phyloP scores from a whole-genome alignment of 768 basidiomycete genomes.

The Hygrophorus russula region DNA sequence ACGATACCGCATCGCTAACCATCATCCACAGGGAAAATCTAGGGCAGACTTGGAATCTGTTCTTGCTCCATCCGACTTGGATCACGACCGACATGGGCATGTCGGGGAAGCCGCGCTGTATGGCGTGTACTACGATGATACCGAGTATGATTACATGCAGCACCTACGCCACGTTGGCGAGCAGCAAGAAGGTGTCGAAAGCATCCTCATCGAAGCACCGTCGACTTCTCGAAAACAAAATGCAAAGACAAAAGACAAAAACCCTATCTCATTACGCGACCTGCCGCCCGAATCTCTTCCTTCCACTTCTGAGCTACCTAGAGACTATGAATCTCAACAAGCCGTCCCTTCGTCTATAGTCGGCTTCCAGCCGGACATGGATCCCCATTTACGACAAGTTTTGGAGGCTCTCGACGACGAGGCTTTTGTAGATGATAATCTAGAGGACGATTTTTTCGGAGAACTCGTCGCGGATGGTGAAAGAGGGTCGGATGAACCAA shows the following conservation, averaged over 20 bases:
- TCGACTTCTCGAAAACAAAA: slow-evolving; percentile 23
- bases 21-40: slow-evolving; percentile 55
- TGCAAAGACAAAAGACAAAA: slow-evolving; percentile 21
- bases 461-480: slow-evolving; percentile 67
- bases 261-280: slow-evolving; percentile 36
- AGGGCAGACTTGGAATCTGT: slow-evolving; percentile 66
- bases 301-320: slow-evolving; percentile 61
- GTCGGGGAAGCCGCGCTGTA: slow-evolving; percentile 84
- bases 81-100: slow-evolving; percentile 37
- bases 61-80: slow-evolving; percentile 36
- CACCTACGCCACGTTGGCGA: slow-evolving; percentile 75
- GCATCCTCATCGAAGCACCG: slow-evolving; percentile 72
- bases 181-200: slow-evolving; percentile 74
- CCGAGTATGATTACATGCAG: slow-evolving; percentile 97
- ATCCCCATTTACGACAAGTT: slow-evolving; percentile 86
- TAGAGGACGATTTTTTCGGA: slow-evolving; percentile 68
- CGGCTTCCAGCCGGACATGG: slow-evolving; percentile 93
- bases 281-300: slow-evolving; percentile 65
- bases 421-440: slow-evolving; percentile 74
- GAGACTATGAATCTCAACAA: slow-evolving; percentile 66
- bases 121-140: slow-evolving; percentile 91
- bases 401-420: slow-evolving; percentile 95
- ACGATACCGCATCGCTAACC: slow-evolving; percentile 8
- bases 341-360: slow-evolving; percentile 72
- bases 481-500: slow-evolving; percentile 44